Evolutionary conservation across 108 stramenopile genomes (phyloP).

Genomic region (Epithemia pelagica): DNA sequence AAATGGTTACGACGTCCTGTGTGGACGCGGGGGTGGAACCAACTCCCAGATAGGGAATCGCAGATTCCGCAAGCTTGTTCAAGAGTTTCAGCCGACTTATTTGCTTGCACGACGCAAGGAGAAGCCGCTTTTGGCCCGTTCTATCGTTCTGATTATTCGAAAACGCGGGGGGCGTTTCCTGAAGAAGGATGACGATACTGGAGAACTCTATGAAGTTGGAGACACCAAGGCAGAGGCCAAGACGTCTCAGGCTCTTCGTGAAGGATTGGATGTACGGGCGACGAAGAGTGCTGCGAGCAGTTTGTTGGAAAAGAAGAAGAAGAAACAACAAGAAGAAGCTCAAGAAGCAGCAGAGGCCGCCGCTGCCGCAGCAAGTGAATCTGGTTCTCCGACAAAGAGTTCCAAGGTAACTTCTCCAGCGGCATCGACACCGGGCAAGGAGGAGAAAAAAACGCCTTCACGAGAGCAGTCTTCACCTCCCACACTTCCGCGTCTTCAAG

Average conservation of each 20-base stretch:
- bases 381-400: not conserved
- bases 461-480: constrained; percentile 26
- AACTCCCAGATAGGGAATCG: constrained; percentile 86
- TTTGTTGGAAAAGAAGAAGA: constrained; percentile 46
- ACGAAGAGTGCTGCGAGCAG: constrained; percentile 53
- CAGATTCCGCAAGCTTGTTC: constrained; percentile 72
- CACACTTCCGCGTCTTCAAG: constrained; percentile 15
- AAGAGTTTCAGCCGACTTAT: constrained; percentile 82
- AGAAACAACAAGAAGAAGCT: constrained; percentile 1
- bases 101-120: constrained; percentile 77
- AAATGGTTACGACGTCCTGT: constrained; percentile 70
- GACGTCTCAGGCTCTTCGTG: constrained; percentile 79
- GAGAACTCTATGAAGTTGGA: constrained; percentile 73
- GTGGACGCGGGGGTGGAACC: constrained; percentile 81
- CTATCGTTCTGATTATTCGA: constrained; percentile 76
- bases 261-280: constrained; percentile 81
- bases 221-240: constrained; percentile 87
- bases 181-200: constrained; percentile 69
- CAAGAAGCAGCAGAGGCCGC: constrained; percentile 17
- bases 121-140: constrained; percentile 77
- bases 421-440: not conserved
- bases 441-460: not conserved
- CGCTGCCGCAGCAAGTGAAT: constrained; percentile 6
- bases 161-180: constrained; percentile 77
- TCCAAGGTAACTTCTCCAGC: not conserved